These are phyloP conservation scores for Tolypocladium cylindrosporum DNA, from an alignment of 2,329 filamentous ascomycete genomes.

Conservation along the genomic window DNA sequence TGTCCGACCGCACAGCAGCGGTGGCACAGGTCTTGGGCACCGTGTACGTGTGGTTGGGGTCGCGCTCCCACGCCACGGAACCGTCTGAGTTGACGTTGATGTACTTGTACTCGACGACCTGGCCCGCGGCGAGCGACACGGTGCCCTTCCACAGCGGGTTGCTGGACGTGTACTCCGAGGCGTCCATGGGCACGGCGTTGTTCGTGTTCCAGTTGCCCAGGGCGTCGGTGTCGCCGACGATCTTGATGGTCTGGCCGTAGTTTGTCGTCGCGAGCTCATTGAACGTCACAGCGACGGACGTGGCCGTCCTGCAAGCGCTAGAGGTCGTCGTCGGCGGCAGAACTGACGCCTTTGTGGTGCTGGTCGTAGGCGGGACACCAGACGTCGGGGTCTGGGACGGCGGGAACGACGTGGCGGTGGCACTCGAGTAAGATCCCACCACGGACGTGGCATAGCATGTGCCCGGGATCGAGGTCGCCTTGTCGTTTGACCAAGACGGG, in stretches of 20 bases:
- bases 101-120: slow-evolving; percentile 57
- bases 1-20: slow-evolving; percentile 15
- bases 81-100: slow-evolving; percentile 48
- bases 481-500: slow-evolving; percentile 41
- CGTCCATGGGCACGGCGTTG: slow-evolving; percentile 45
- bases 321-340: slow-evolving; percentile 11
- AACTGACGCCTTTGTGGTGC: slow-evolving; percentile 12
- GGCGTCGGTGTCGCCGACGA: slow-evolving; percentile 47
- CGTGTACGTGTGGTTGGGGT: slow-evolving; percentile 35
- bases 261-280: slow-evolving; percentile 45
- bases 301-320: slow-evolving; percentile 26
- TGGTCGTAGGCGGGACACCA: slow-evolving; percentile 18
- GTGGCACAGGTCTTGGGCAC: slow-evolving; percentile 21
- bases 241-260: slow-evolving; percentile 54
- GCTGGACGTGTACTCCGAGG: slow-evolving; percentile 44
- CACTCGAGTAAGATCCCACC: slow-evolving; percentile 39
- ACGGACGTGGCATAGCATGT: slow-evolving; percentile 37
- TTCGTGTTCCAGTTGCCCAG: slow-evolving; percentile 54
- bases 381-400: slow-evolving; percentile 33
- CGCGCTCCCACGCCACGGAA: slow-evolving; percentile 53
- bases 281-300: slow-evolving; percentile 52
- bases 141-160: slow-evolving; percentile 54
- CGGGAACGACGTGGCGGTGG: slow-evolving; percentile 38
- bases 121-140: slow-evolving; percentile 44
- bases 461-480: slow-evolving; percentile 36